phyloP scores from a whole-genome alignment of 2,329 filamentous ascomycete genomes.

The Rosellinia necatrix region DNA sequence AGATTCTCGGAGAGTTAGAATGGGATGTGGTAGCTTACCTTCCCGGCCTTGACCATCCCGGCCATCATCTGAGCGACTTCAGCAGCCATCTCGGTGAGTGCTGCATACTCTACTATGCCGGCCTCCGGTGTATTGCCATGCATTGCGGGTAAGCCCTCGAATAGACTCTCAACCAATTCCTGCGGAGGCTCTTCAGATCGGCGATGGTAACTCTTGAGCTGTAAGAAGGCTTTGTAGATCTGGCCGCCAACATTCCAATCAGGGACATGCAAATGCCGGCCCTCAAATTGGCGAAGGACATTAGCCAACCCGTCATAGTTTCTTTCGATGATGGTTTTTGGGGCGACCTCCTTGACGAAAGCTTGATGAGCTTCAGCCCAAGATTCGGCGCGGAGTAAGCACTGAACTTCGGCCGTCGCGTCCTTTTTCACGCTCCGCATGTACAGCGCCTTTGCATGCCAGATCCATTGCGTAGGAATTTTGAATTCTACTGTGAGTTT shows the following conservation, averaged over 20 bases:
- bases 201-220: constrained; percentile 50
- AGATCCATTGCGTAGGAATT: constrained; percentile 80
- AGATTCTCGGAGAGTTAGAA: not conserved
- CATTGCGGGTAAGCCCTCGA: constrained; percentile 61
- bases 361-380: constrained; percentile 83
- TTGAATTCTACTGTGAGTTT: constrained; percentile 67
- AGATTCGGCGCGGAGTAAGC: constrained; percentile 76
- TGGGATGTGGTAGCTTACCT: constrained; percentile 33
- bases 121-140: constrained; percentile 47
- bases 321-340: constrained; percentile 78
- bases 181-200: constrained; percentile 47
- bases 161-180: constrained; percentile 59
- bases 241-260: constrained; percentile 81
- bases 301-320: constrained; percentile 73
- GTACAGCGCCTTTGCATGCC: constrained; percentile 82
- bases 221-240: constrained; percentile 71
- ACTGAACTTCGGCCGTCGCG: constrained; percentile 73
- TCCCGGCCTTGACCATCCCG: constrained; percentile 36
- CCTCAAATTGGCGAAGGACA: constrained; percentile 74
- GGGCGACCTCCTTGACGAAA: constrained; percentile 80
- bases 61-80: constrained; percentile 42
- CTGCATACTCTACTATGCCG: constrained; percentile 40
- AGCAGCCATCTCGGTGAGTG: constrained; percentile 43
- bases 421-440: constrained; percentile 75
- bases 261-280: constrained; percentile 62